Percentiles rank a stretch among this genome's conserved stretches.
phyloP scores from a whole-genome alignment of 768 basidiomycete species.

The Rossbeevera mucosa region DNA sequence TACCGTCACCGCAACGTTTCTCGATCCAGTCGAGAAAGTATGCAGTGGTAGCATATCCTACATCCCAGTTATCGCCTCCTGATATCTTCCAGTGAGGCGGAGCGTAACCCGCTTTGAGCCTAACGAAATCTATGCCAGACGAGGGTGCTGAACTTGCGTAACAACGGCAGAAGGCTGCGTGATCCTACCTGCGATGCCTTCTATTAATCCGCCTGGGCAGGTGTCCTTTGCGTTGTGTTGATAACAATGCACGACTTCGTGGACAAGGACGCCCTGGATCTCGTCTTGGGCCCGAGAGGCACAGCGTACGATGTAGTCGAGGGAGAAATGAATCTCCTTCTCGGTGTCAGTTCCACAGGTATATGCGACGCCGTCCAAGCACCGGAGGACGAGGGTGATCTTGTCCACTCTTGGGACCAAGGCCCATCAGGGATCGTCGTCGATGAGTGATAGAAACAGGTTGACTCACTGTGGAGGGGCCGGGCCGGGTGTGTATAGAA shows the following conservation, averaged over 20 bases:
- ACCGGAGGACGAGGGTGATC: slow-evolving; percentile 55
- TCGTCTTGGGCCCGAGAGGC: slow-evolving; percentile 48
- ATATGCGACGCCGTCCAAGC: slow-evolving; percentile 69
- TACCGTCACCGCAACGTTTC: slow-evolving; percentile 46
- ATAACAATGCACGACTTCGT: slow-evolving; percentile 78
- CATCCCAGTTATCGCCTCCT: slow-evolving; percentile 58
- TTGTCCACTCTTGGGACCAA: slow-evolving; percentile 40
- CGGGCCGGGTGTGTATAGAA: slow-evolving; percentile 41
- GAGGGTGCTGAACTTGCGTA: background rate
- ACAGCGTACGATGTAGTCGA: slow-evolving; percentile 53
- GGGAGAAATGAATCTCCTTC: slow-evolving; percentile 74
- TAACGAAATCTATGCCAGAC: slow-evolving; percentile 58
- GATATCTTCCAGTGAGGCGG: slow-evolving; percentile 69
- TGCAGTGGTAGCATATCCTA: slow-evolving; percentile 68
- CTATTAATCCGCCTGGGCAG: slow-evolving; percentile 68
- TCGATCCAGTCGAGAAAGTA: slow-evolving; percentile 73
- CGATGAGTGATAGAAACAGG: background rate
- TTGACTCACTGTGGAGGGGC: slow-evolving; percentile 46
- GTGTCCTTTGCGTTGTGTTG: slow-evolving; percentile 60
- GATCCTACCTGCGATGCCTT: slow-evolving; percentile 71
- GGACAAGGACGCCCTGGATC: slow-evolving; percentile 64
- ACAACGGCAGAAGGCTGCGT: background rate
- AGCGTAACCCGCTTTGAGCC: slow-evolving; percentile 49
- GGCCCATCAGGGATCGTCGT: slow-evolving; percentile 9
- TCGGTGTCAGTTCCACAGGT: slow-evolving; percentile 50